Percentiles rank a stretch among this genome's conserved stretches.
Evolutionary conservation across 257 asterid genomes (phyloP).

Genomic region (Solanum piurae): DNA sequence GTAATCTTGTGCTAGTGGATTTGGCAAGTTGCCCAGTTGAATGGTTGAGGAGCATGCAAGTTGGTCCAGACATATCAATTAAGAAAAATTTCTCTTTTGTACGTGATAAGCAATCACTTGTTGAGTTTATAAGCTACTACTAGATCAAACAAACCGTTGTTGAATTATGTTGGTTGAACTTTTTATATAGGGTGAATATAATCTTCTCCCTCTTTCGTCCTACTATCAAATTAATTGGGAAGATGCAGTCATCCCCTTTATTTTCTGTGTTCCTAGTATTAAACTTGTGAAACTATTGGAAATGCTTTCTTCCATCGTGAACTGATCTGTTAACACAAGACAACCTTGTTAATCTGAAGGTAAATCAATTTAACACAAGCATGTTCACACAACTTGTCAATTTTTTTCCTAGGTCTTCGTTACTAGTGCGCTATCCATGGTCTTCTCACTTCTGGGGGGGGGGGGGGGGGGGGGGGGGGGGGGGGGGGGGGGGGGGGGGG

Average conservation of each 20-base stretch:
- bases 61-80: background rate
- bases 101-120: background rate
- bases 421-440: background rate
- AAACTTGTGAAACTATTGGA: background rate
- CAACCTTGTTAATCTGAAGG: background rate
- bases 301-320: background rate
- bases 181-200: background rate
- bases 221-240: background rate
- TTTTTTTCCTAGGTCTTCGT: background rate
- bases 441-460: no score
- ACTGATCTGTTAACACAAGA: background rate
- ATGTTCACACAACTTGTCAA: background rate
- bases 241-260: background rate
- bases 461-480: no score
- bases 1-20: background rate
- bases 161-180: background rate
- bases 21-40: background rate
- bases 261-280: background rate
- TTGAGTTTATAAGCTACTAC: background rate
- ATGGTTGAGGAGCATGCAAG: background rate
- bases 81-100: background rate
- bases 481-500: no score
- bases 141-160: background rate
- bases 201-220: background rate
- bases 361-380: background rate